A percentile compares a stretch with the other conserved stretches of the same genome.
These are phyloP conservation scores for Rhytidhysteron rufulum DNA, from an alignment of 2,329 filamentous ascomycete genomes.

Conservation along the genomic window DNA sequence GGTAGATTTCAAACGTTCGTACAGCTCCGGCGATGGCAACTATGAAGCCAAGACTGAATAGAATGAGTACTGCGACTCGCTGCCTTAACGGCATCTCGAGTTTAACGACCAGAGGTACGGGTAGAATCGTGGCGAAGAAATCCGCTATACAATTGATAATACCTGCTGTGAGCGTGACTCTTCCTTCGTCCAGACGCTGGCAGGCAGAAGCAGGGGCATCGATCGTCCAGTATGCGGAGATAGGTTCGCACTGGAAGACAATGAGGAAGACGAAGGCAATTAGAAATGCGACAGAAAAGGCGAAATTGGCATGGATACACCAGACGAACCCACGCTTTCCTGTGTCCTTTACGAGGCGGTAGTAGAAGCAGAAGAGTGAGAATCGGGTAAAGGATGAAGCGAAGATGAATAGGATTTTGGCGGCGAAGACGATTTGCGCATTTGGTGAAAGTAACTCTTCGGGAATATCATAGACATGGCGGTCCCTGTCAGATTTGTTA, in stretches of 20 bases:
- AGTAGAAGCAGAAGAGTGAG: conserved; percentile 45
- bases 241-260: conserved; percentile 41
- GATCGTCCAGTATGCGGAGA: conserved; percentile 41
- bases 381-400: conserved; percentile 43
- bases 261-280: conserved; percentile 35
- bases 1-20: conserved; percentile 44
- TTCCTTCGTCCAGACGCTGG: conserved; percentile 41
- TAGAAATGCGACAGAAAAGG: conserved; percentile 34
- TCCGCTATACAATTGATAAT: conserved; percentile 44
- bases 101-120: conserved; percentile 41
- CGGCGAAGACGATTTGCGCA: conserved; percentile 37
- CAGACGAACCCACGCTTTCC: conserved; percentile 36
- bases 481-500: no score
- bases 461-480: conserved; percentile 42
- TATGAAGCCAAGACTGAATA: conserved; percentile 40
- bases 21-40: conserved; percentile 41
- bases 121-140: conserved; percentile 39
- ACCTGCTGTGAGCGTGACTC: conserved; percentile 35
- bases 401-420: conserved; percentile 40
- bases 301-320: conserved; percentile 36
- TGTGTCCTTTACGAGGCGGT: conserved; percentile 41
- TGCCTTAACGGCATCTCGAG: conserved; percentile 41
- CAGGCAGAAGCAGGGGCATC: conserved; percentile 19
- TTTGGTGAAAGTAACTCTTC: conserved; percentile 17
- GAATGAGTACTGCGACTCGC: conserved; percentile 35